phyloP scores from a whole-genome alignment of 306 rosid species.

The Cucumis melo region DNA sequence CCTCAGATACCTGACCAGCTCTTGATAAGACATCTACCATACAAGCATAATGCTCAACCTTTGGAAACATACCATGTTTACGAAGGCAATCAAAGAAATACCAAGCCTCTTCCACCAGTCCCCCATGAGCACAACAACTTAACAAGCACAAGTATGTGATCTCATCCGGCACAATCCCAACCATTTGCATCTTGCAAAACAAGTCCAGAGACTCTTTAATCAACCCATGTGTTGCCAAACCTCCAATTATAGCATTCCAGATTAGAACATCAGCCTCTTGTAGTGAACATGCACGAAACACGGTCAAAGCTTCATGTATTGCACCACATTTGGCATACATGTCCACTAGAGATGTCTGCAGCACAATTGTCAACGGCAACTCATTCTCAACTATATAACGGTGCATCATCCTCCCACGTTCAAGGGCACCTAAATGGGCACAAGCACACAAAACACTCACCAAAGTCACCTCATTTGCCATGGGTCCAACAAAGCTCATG shows the following conservation, averaged over 20 bases:
- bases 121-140: slow-evolving; percentile 70
- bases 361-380: slow-evolving; percentile 38
- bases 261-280: slow-evolving; percentile 44
- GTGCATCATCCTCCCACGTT: slow-evolving; percentile 46
- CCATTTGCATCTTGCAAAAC: slow-evolving; percentile 42
- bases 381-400: slow-evolving; percentile 27
- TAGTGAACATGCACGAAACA: slow-evolving; percentile 27
- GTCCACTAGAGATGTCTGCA: slow-evolving; percentile 67
- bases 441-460: slow-evolving; percentile 71
- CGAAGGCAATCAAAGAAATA: slow-evolving; percentile 42
- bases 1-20: slow-evolving; percentile 44
- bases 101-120: slow-evolving; percentile 63
- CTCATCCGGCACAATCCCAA: slow-evolving; percentile 50
- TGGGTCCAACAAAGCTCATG: slow-evolving; percentile 34
- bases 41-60: slow-evolving; percentile 60
- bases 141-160: slow-evolving; percentile 67
- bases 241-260: slow-evolving; percentile 77
- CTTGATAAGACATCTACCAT: slow-evolving; percentile 69
- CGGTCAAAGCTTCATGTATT: slow-evolving; percentile 46
- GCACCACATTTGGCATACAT: slow-evolving; percentile 89
- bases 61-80: slow-evolving; percentile 35
- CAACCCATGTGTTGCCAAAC: slow-evolving; percentile 65
- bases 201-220: slow-evolving; percentile 34
- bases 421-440: slow-evolving; percentile 61
- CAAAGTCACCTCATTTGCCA: slow-evolving; percentile 67